Base-by-base conservation (phyloP, 441 rosid species). In the Bruguiera hainesii region DNA sequence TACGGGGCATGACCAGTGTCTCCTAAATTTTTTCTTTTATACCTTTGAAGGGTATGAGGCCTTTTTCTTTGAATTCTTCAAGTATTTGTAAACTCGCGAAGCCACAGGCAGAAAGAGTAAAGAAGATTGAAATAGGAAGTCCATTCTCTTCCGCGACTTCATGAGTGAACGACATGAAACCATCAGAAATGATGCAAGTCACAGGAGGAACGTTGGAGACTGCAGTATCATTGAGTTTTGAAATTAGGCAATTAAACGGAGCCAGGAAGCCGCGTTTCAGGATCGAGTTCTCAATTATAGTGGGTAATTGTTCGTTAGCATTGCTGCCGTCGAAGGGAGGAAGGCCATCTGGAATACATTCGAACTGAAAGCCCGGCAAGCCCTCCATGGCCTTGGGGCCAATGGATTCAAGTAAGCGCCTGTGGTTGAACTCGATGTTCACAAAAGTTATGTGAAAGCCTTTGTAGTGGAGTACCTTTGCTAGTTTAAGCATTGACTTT, bases 371-470 rank as follows among this genome's bases (percentile, higher is more conserved):
- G 10, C 20, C 23, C 10, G 56, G 56, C 56, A 51, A 42, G 48
- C 48, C 48, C 5, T 42, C 48, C 48, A 42, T 13, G 48, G 48
- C 48, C 48, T 42, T 42, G 48, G 48, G 48, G 48, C 48, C 48
- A 13, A 42, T 11, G 48, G 48, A 42, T 42, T 42, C 48, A 2
- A 42, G 56, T n/a, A 51, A 20, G 23, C 56, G 23, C 11, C 56
- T 51, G 25, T 21, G 56, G 11, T 19, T 51, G 25, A 51, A 19
- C 25, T 51, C 56, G 6, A 51, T 6, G 56, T 51, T 51, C 23
- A 51, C 56, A 51, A 51, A 51, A 8, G 56, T 51, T 51, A 51
- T 51, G 56, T 51, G 56, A 51, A 51, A 7, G 56, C 25, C 56
- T 4, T 51, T 51, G 56, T 51, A 9, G 56, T 51, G 56, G 25